Base-by-base conservation (phyloP, 2,329 filamentous ascomycete species). In the Aspergillus intermedius region DNA sequence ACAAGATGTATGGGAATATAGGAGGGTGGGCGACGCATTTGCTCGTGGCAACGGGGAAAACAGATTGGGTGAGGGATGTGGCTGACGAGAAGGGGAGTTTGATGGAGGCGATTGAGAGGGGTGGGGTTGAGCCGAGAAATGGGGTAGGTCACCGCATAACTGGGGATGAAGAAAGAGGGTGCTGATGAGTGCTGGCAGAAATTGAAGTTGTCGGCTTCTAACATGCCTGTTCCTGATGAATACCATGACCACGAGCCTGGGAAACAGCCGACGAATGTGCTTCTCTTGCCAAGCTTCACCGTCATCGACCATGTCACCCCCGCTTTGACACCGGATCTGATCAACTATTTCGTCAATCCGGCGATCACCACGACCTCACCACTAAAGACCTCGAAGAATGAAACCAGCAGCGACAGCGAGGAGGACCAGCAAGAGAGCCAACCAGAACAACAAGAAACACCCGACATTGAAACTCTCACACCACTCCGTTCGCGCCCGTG, bases 141-240 rank as follows among this genome's bases (percentile, higher is more conserved):
- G 87, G 87, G 50, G 86, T 89, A 22, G 21, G 21, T 22, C 21
- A 22, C 21, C 21, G 5, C 21, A 4, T 22, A 22, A 22, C 21
- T 22, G 21, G 21, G 21, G 21, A 22, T 22, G 4, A 4, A 22
- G 21, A 5, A 4, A 5, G 21, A 22, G 12, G 13, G n/a, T 42
- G 17, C 40, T 42, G 21, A 44, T 97, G 23, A 35, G 21, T 22
- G 21, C 21, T 22, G 1, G 13, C 59, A 91, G 86, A 84, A 79
- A 68, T 77, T 96, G 57, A 95, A 94, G 82, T 79, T 97, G 42
- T 95, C 89, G 5, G 91, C 91, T 42, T 93, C 87, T 55, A 91
- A 96, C 70, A 94, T 96, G 53, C 88, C 87, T 12, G 83, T 88
- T 1, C 89, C 90, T 22, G 72, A 79, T 44, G 74, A 80, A 61